Evolutionary conservation across 257 asterid genomes (phyloP).

Genomic region (Forsythia suspensa): DNA sequence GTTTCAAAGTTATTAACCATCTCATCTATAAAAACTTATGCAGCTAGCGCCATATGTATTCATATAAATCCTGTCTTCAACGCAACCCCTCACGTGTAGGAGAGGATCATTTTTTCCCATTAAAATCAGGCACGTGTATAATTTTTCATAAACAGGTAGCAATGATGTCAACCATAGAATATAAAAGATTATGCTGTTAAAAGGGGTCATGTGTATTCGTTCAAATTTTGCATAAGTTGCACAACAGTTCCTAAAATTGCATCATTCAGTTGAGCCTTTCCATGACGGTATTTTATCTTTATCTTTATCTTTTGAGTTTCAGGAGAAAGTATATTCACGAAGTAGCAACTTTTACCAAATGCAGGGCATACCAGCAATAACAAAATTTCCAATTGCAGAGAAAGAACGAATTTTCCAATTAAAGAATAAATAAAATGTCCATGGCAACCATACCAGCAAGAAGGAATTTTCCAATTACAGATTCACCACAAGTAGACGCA

Average conservation of each 20-base stretch:
- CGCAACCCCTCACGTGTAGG: neutral
- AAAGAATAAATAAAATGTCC: neutral
- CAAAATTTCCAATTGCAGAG: neutral
- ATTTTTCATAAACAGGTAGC: neutral
- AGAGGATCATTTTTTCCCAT: too few species aligned
- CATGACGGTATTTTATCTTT: neutral
- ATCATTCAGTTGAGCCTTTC: neutral
- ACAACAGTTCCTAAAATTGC: neutral
- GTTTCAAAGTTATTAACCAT: neutral
- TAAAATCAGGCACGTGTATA: neutral
- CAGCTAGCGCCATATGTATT: neutral
- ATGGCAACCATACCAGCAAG: neutral
- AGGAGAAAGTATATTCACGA: neutral
- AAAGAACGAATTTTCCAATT: too few species aligned
- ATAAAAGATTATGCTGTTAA: too few species aligned
- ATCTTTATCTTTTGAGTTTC: neutral
- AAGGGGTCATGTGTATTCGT: too few species aligned
- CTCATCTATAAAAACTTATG: neutral
- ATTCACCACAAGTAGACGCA: neutral
- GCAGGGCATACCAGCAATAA: neutral
- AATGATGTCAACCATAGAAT: neutral
- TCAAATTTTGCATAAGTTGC: neutral
- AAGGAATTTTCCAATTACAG: neutral
- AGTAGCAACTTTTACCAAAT: neutral
- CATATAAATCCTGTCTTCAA: too few species aligned